Evolutionary conservation across 2,329 filamentous ascomycete genomes (phyloP), one percentile per base, ranked within the genome.

Genomic region (Ascochyta koolunga): DNA sequence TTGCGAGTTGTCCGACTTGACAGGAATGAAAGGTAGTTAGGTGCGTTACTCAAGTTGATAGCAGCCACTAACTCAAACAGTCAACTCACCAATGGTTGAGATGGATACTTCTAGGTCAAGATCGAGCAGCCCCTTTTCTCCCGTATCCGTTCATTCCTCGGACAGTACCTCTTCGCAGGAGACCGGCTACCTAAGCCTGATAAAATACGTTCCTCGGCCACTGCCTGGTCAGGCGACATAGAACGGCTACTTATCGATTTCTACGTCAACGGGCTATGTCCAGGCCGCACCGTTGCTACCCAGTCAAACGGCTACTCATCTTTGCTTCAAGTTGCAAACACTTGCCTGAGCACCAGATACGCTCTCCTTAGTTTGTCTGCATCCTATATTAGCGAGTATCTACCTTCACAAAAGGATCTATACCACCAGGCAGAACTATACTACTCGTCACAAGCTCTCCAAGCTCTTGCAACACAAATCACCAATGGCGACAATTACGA

Each of bases 361-460:
- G 70, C 70, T 21, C 58, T 72, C 2, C 64, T 72, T 7, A 71
- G 68, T 44, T 56, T 72, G 10, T 67, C 68, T 22, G 70, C 70
- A 8, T 69, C 68, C 9, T 72, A 72, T 46, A 66, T 71, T 27
- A 57, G 62, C 42, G 67, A 71, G 31, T 66, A 71, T 41, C 50
- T 68, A 9, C 67, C 64, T 24, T 63, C 62, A 2, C 60, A 70
- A 4, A 70, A 65, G 37, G 65, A 70, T 21, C 43, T 55, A 8
- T 72, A 64, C 37, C 64, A 69, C 29, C 67, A 69, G 46, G 68
- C 69, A 6, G 69, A 72, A 40, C 57, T 72, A 5, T 70, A 66
- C 56, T 72, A 72, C 57, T 71, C 67, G 1, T 67, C 68, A 1
- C 66, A 71, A 54, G 69, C 70, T 8, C 50, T 71, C 1, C 65